Base-by-base conservation (phyloP, 1,284 basidiomycete genomes). In the Schizophyllum amplum region DNA sequence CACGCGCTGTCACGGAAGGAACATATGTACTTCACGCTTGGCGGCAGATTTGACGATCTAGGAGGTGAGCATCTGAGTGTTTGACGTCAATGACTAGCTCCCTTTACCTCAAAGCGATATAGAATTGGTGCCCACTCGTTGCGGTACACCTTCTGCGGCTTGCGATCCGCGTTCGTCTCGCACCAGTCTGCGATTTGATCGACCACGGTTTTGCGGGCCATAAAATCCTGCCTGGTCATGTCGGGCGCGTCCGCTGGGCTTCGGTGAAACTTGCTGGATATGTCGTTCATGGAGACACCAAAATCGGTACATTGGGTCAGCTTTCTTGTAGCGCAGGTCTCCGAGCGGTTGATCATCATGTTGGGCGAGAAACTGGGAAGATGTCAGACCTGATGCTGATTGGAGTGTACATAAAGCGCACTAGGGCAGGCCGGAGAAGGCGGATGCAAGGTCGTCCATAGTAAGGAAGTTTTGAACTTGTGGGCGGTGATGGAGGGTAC, bases 301-400 rank as follows among this genome's bases (percentile, higher is more conserved):
- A 70, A 59, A 21, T 55, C 52, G 5, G 65, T 57, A 55, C 68
- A 70, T 53, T 71, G 68, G 4, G 60, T 51, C 6, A 68, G 59
- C 54, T 60, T 61, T 5, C 63, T 63, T 26, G 69, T 65, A 5
- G 68, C 68, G 54, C 68, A 71, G 11, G 62, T 67, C 27, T 67
- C 68, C 24, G 68, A 69, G 4, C 60, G 57, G 54, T 68, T 66
- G 55, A 67, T 54, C 60, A 62, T 62, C 67, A 67, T 66, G 60
- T 66, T 60, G 6, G 65, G 67, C 46, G 60, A 62, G 55, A 66
- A 66, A 47, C 65, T 68, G 22, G 33, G 33, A 42, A 9, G 7
- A 9, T 42, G 33, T 13, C n/a, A n/a, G n/a, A n/a, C n/a, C n/a
- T n/a, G n/a, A n/a, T n/a, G n/a, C n/a, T n/a, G n/a, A n/a, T n/a